phyloP scores from a whole-genome alignment of 176 grass and related monocot genomes.

The Triticum aestivum region DNA sequence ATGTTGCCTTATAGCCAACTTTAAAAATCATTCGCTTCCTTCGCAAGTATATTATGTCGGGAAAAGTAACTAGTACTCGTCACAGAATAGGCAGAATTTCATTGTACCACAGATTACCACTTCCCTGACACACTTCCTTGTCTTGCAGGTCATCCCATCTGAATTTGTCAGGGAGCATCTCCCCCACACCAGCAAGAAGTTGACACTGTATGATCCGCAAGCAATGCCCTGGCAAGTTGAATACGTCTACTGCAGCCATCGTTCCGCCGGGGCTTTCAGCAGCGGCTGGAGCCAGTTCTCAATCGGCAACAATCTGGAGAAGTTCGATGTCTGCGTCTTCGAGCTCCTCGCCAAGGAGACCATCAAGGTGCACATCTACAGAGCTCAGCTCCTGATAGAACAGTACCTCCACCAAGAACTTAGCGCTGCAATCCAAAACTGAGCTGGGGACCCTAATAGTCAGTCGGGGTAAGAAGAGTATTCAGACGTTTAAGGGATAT shows the following conservation, averaged over 20 bases:
- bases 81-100: background rate
- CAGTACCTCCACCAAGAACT: slow-evolving; percentile 12
- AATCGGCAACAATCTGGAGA: slow-evolving; percentile 75
- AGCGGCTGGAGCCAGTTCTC: slow-evolving; percentile 65
- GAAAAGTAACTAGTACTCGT: background rate
- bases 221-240: slow-evolving; percentile 55
- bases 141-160: slow-evolving; percentile 52
- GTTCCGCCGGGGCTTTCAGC: slow-evolving; percentile 43
- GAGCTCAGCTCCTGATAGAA: slow-evolving; percentile 52
- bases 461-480: background rate
- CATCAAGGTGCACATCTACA: slow-evolving; percentile 78
- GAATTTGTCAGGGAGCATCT: slow-evolving; percentile 51
- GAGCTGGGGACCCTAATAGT: background rate
- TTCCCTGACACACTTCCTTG: background rate
- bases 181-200: slow-evolving; percentile 39
- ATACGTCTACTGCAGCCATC: slow-evolving; percentile 43
- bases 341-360: slow-evolving; percentile 62
- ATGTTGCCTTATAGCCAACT: background rate
- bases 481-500: background rate
- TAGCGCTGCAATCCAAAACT: background rate
- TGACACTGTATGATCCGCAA: slow-evolving; percentile 74
- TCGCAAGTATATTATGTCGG: no score
- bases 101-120: background rate
- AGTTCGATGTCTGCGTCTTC: slow-evolving; percentile 66
- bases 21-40: background rate